Percentiles rank a stretch among this genome's conserved stretches.
Evolutionary conservation across 2,329 filamentous ascomycete species (phyloP).

Genomic region (Cladophialophora carrionii): DNA sequence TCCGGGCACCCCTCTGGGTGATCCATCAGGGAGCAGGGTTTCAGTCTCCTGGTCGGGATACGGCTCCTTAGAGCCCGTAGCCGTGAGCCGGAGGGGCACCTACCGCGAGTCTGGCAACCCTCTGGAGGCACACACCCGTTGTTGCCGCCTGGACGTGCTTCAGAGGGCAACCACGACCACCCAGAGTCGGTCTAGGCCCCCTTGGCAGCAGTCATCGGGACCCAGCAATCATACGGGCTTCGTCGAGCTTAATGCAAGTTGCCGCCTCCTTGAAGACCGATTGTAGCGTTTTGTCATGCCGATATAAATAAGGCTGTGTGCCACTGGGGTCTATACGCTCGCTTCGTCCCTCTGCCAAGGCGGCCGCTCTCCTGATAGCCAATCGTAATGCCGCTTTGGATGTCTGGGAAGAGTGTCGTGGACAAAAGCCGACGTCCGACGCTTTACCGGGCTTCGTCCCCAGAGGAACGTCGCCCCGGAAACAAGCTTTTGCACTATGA

Average conservation of each 20-base stretch:
- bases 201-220: neutral
- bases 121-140: neutral
- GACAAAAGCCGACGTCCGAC: neutral
- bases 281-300: neutral
- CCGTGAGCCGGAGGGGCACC: neutral
- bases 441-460: neutral
- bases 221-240: constrained; percentile 3
- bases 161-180: neutral
- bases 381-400: neutral
- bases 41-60: neutral
- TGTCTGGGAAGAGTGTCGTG: constrained; percentile 9
- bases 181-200: neutral
- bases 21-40: neutral
- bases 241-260: constrained; percentile 4
- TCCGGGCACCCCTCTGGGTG: neutral
- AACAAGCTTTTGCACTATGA: neutral
- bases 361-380: constrained; percentile 3
- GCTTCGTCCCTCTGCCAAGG: neutral
- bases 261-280: neutral
- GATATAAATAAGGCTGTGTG: constrained; percentile 7
- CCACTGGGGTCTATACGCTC: neutral
- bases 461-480: neutral
- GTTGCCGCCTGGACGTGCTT: constrained; percentile 3
- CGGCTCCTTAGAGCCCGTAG: neutral
- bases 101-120: neutral